Percentiles rank a stretch among this genome's conserved stretches.
These are phyloP conservation scores for Fusarium sp. DNA, from an alignment of 2,329 filamentous ascomycete genomes.

Conservation along the genomic window DNA sequence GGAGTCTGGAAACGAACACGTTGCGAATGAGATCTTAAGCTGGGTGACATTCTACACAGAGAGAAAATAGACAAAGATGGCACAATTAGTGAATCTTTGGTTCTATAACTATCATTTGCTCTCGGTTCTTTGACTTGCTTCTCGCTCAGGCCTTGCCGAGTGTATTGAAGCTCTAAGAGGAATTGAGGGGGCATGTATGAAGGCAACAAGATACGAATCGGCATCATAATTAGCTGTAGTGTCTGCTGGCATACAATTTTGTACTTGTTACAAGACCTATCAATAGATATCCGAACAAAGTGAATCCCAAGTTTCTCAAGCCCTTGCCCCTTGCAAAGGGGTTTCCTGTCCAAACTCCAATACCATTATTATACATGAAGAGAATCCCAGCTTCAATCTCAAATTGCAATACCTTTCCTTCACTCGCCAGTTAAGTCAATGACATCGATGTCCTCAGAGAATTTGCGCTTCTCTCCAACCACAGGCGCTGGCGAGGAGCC, in stretches of 20 bases:
- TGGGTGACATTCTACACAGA: background rate
- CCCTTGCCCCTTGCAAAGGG: background rate
- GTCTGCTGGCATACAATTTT: background rate
- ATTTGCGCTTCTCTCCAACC: conserved; percentile 14
- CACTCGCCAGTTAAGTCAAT: conserved; percentile 24
- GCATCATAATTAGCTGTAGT: background rate
- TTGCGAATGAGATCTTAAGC: background rate
- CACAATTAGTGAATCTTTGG: background rate
- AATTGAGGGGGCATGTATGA: background rate
- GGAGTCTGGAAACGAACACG: background rate
- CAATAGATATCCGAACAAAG: background rate
- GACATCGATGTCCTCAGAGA: background rate
- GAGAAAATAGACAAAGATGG: background rate
- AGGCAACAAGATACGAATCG: background rate
- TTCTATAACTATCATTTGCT: background rate
- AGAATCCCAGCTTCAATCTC: background rate
- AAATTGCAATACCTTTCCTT: background rate
- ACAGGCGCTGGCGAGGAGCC: background rate
- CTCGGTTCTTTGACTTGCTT: background rate
- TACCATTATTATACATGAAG: background rate
- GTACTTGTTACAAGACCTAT: background rate
- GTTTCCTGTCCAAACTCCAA: background rate
- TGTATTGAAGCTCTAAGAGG: background rate
- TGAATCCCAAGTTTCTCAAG: background rate
- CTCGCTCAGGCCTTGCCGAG: background rate